Percentiles rank a stretch among this genome's conserved stretches.
These are phyloP conservation scores for Collybia mongolica DNA, from an alignment of 768 basidiomycete species.

Conservation along the genomic window DNA sequence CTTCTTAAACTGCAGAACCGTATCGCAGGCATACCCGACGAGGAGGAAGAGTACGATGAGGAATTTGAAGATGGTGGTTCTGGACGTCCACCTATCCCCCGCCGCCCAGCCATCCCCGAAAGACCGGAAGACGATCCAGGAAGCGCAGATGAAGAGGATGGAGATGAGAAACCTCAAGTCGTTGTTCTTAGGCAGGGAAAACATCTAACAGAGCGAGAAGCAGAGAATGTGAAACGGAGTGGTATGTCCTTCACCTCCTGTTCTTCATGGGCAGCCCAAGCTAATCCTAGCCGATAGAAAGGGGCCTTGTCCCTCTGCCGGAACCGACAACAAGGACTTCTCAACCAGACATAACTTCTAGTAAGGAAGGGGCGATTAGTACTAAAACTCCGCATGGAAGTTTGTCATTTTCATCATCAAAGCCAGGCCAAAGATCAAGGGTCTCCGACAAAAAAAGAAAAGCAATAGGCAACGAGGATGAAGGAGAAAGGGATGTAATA, in stretches of 20 bases:
- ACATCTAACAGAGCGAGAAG: conserved; percentile 78
- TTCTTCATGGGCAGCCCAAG: background rate
- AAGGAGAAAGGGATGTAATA: conserved; percentile 30
- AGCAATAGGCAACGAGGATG: conserved; percentile 25
- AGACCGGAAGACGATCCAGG: conserved; percentile 68
- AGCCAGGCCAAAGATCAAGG: conserved; percentile 17
- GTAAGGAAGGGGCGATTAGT: conserved; percentile 7
- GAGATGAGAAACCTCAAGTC: conserved; percentile 84
- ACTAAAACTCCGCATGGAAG: conserved; percentile 23
- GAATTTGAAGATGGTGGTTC: conserved; percentile 67
- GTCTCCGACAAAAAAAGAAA: conserved; percentile 38
- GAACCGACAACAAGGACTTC: conserved; percentile 24
- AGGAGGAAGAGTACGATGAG: conserved; percentile 42
- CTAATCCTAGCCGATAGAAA: conserved; percentile 38
- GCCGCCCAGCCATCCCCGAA: conserved; percentile 69
- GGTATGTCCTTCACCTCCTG: conserved; percentile 39
- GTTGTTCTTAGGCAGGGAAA: conserved; percentile 89
- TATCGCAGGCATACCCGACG: conserved; percentile 50
- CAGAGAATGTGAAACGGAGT: conserved; percentile 71
- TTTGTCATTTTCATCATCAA: conserved; percentile 47
- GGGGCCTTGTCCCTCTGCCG: conserved; percentile 57
- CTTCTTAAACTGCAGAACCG: conserved; percentile 64
- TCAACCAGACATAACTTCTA: conserved; percentile 11
- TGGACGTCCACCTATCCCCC: conserved; percentile 72
- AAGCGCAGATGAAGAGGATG: conserved; percentile 69